phyloP scores from a whole-genome alignment of 768 basidiomycete genomes.

The Melanogaster broomeanus region DNA sequence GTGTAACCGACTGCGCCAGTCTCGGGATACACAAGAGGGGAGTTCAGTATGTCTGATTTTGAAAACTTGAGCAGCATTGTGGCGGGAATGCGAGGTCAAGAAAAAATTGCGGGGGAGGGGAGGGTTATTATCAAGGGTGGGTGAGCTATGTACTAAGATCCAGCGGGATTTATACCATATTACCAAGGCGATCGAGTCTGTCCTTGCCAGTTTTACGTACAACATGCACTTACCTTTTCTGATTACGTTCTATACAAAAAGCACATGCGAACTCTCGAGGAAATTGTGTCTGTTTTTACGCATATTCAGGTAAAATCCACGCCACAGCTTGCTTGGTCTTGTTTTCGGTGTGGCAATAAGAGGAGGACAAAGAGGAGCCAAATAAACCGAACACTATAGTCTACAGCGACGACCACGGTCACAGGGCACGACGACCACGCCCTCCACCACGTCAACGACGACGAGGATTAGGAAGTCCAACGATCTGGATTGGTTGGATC shows the following conservation, averaged over 20 bases:
- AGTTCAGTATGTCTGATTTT: slow-evolving; percentile 57
- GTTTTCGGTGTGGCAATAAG: slow-evolving; percentile 30
- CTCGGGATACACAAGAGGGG: slow-evolving; percentile 52
- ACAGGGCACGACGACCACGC: slow-evolving; percentile 21
- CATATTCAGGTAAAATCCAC: neutral
- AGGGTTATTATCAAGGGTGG: neutral
- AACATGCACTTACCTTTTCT: slow-evolving; percentile 1
- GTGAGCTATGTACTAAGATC: neutral
- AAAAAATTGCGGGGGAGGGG: neutral
- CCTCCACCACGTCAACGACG: slow-evolving; percentile 13
- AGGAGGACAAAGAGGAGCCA: slow-evolving; percentile 29
- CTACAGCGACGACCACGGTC: slow-evolving; percentile 29
- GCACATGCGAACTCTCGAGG: slow-evolving; percentile 5
- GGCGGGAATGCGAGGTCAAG: neutral
- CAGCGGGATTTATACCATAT: neutral
- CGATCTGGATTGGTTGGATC: slow-evolving; percentile 2
- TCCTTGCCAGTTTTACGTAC: neutral
- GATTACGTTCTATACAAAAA: neutral
- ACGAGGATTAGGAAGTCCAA: slow-evolving; percentile 14
- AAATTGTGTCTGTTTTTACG: neutral
- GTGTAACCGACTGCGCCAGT: slow-evolving; percentile 50
- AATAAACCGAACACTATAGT: slow-evolving; percentile 29
- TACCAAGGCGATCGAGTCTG: neutral
- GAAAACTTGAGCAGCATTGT: slow-evolving; percentile 62
- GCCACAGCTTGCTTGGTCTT: slow-evolving; percentile 28